Evolutionary conservation across 306 rosid species (phyloP), one percentile per base, ranked within the genome.

Genomic region (Corylus americana): DNA sequence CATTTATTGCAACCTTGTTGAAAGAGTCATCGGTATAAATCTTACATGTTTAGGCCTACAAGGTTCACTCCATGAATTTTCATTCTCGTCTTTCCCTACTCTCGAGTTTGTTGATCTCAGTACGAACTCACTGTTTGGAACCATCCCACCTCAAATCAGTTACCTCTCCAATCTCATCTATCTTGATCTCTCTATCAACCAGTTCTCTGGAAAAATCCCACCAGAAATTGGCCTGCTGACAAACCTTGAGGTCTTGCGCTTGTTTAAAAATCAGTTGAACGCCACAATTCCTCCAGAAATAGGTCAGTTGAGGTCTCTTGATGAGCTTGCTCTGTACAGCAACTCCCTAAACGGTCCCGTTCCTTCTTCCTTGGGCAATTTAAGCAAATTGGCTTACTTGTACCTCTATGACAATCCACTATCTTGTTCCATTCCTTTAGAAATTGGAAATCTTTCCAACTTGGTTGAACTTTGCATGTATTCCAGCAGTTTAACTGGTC

Each of bases 61-160:
- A 58, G 89, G 89, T 82, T 82, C 82, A 59, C 89, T 86, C n/a
- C 51, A 31, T 16, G 68, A 55, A 37, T 79, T 86, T 69, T 29
- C 71, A 0, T 86, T 86, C 74, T 76, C 85, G 0, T 73, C 74
- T 3, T 79, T 82, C 39, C 80, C 25, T 12, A 51, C 69, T 74
- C 89, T 82, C 11, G 49, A 39, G 47, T 44, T 59, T 61, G 18
- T 86, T n/a, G 71, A 79, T 73, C 80, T 86, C 45, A 82, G 80
- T 70, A 39, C 11, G 53, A 82, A 82, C 68, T 75, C 70, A 4
- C 70, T 86, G 51, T 82, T 37, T 70, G 80, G 84, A 17, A 42
- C 75, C 75, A 82, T 82, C 58, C 86, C 89, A 58, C 42, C 82
- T 11, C 74, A 76, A 55, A 76, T 86, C 67, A 50, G 80, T 44